phyloP scores from a whole-genome alignment of 2,329 filamentous ascomycete genomes.

The Epichloe elymi region DNA sequence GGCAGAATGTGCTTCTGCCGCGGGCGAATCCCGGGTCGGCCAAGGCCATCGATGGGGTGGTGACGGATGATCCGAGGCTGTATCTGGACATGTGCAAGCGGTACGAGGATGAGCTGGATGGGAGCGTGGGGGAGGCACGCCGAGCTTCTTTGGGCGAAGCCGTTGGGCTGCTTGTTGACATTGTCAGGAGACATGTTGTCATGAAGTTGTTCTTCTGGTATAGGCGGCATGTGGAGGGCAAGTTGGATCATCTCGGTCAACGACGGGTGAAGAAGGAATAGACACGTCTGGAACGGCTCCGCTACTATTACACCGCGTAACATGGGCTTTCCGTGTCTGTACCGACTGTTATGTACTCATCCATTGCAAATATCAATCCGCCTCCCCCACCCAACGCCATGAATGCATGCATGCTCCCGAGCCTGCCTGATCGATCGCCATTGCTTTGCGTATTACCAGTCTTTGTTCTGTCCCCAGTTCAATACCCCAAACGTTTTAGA shows the following conservation, averaged over 20 bases:
- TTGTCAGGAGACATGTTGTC: conserved; percentile 11
- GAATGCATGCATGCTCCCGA: no score
- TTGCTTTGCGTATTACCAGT: not conserved
- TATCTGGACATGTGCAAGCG: conserved; percentile 48
- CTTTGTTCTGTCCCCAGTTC: no score
- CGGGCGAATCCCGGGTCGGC: not conserved
- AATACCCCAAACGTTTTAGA: conserved; percentile 27
- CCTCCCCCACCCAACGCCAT: no score
- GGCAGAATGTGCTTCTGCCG: conserved; percentile 11
- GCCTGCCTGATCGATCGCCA: not conserved
- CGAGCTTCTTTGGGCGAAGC: conserved; percentile 7
- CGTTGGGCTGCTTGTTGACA: conserved; percentile 7
- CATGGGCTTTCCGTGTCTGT: no score
- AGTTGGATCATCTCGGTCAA: conserved; percentile 16
- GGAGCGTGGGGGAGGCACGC: not conserved
- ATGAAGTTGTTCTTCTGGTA: conserved; percentile 14
- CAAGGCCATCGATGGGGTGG: conserved; percentile 56
- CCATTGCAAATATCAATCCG: no score
- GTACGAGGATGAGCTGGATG: conserved; percentile 16
- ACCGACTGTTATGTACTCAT: no score
- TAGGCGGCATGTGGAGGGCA: conserved; percentile 12
- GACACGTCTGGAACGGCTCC: not conserved
- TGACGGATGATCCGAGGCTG: conserved; percentile 68
- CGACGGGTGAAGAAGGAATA: conserved; percentile 5
- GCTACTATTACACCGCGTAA: no score